Evolutionary conservation across 116 monocot species (phyloP).

Genomic region (Iris pallida): DNA sequence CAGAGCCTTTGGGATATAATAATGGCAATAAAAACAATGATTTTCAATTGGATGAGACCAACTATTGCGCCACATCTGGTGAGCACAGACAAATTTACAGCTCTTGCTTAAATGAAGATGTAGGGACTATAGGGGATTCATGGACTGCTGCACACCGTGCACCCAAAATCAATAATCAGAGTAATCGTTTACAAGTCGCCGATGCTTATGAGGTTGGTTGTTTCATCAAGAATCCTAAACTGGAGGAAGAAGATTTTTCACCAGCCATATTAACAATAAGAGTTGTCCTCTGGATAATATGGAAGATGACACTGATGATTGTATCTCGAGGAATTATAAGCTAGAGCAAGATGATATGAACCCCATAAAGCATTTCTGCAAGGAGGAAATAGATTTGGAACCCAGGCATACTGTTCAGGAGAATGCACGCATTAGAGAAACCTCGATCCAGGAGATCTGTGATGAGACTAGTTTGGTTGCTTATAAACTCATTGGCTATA

Average conservation of each 20-base stretch:
- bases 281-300: neutral
- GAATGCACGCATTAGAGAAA: conserved; percentile 7
- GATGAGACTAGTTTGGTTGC: conserved; percentile 67
- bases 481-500: conserved; percentile 35
- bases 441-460: conserved; percentile 40
- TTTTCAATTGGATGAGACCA: conserved; percentile 35
- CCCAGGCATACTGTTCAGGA: neutral
- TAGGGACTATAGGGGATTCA: conserved; percentile 40
- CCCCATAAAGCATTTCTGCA: neutral
- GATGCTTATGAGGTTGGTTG: neutral
- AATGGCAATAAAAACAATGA: conserved; percentile 27
- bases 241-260: conserved; percentile 7
- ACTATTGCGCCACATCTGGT: conserved; percentile 24
- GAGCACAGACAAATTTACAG: neutral
- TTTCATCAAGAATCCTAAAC: conserved; percentile 3
- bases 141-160: neutral
- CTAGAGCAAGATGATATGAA: neutral
- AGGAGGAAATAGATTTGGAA: neutral
- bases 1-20: conserved; percentile 10
- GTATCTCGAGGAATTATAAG: neutral
- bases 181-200: neutral
- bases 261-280: neutral
- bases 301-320: neutral
- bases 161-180: neutral
- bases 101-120: conserved; percentile 23